These are phyloP conservation scores for Cytospora paraplurivora DNA, from an alignment of 2,329 filamentous ascomycete species.

Conservation along the genomic window DNA sequence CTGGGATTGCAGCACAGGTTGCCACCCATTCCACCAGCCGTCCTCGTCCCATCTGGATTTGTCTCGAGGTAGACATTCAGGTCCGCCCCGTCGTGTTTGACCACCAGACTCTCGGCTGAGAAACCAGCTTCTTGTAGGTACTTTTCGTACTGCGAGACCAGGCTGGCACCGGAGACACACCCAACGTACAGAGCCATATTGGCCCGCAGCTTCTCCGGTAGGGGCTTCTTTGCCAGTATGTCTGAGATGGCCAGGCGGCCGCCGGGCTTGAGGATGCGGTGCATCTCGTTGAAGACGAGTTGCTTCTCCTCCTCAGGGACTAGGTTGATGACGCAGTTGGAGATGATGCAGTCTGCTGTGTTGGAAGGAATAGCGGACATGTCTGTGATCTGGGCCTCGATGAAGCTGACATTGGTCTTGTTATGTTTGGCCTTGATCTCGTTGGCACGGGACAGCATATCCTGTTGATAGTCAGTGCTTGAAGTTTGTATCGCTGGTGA, in stretches of 20 bases:
- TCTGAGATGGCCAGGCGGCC: conserved; percentile 63
- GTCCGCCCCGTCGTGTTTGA: conserved; percentile 49
- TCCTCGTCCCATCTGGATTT: conserved; percentile 33
- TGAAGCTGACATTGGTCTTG: conserved; percentile 51
- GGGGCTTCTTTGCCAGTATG: conserved; percentile 54
- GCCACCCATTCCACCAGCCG: conserved; percentile 23
- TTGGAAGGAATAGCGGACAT: conserved; percentile 47
- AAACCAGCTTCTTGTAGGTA: conserved; percentile 57
- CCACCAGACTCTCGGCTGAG: conserved; percentile 45
- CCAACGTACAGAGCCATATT: conserved; percentile 59
- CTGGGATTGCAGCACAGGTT: conserved; percentile 31
- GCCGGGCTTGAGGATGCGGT: conserved; percentile 57
- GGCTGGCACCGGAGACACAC: conserved; percentile 61
- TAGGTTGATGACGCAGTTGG: conserved; percentile 65
- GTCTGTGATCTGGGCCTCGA: conserved; percentile 53
- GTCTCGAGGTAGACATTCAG: conserved; percentile 49
- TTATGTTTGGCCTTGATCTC: conserved; percentile 44
- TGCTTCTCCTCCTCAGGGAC: conserved; percentile 56
- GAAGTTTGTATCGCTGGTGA: too few relatives aligned
- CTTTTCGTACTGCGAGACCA: conserved; percentile 51
- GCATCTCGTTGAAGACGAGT: conserved; percentile 59
- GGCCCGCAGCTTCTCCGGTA: conserved; percentile 51
- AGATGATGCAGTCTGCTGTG: conserved; percentile 59
- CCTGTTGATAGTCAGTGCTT: conserved; percentile 38
- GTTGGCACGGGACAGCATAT: conserved; percentile 56